phyloP scores from a whole-genome alignment of 2,329 filamentous ascomycete species.

The Neurospora sp. region DNA sequence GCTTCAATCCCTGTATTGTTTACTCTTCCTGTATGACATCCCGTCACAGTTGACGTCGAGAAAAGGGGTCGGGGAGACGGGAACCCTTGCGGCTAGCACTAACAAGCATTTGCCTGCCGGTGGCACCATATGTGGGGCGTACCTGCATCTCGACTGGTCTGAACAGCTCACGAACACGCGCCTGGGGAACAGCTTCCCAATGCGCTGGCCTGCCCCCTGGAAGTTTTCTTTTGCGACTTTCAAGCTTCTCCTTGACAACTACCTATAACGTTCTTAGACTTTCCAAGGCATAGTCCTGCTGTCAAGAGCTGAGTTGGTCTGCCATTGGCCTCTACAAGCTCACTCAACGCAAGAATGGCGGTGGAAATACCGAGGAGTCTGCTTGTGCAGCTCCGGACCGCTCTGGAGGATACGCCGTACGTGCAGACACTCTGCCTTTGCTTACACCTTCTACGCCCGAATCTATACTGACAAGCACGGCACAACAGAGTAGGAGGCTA shows the following conservation, averaged over 20 bases:
- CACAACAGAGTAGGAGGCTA: neutral
- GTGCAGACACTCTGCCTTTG: neutral
- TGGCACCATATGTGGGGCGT: neutral
- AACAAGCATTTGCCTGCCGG: neutral
- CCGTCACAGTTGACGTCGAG: neutral
- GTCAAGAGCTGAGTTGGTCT: neutral
- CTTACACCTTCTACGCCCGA: neutral
- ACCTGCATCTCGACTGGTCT: neutral
- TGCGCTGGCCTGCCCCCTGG: neutral
- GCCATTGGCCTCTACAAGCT: neutral
- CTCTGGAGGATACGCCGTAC: constrained; percentile 8
- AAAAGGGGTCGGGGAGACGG: neutral
- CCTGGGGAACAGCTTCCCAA: neutral
- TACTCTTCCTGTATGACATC: neutral
- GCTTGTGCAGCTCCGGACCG: constrained; percentile 11
- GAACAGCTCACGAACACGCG: neutral
- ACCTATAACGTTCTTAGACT: neutral
- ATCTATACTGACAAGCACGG: neutral
- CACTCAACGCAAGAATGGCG: constrained; percentile 8
- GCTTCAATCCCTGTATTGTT: neutral
- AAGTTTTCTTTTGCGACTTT: neutral
- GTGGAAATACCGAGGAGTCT: constrained; percentile 4
- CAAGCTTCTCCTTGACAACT: neutral
- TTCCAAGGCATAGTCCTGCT: neutral
- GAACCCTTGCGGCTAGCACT: neutral